Conservation (phyloP, 2,329 filamentous ascomycete genomes). For the Rhinocladiella similis region DNA sequence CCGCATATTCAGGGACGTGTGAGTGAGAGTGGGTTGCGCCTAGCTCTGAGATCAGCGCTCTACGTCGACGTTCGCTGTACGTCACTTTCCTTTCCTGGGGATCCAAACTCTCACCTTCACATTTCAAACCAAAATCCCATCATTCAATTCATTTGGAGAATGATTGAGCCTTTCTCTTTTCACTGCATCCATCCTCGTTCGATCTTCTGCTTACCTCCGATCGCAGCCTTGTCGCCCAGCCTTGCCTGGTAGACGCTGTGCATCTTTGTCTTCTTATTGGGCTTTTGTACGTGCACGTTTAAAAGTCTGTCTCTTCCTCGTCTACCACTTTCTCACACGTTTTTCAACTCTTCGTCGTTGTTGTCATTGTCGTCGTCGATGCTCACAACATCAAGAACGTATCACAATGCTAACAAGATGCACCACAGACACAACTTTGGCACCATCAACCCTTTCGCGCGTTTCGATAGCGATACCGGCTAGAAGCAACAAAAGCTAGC, state of each 20-base stretch:
- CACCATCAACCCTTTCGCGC: not conserved
- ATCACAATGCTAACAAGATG: conserved; percentile 12
- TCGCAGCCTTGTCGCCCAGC: not conserved
- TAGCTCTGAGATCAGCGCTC: conserved; percentile 2
- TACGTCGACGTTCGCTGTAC: conserved; percentile 16
- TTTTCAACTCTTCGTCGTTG: not conserved
- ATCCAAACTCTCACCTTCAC: not conserved
- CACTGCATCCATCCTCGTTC: conserved; percentile 2
- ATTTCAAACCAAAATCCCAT: conserved; percentile 4
- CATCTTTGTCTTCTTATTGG: not conserved
- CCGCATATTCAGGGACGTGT: not conserved
- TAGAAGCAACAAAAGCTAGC: too few relatives aligned
- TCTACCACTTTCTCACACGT: not conserved
- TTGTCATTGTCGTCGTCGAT: too few relatives aligned
- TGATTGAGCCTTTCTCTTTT: not conserved
- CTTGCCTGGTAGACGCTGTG: not conserved
- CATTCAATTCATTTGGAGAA: conserved; percentile 1
- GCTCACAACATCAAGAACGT: not conserved
- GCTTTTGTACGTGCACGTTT: not conserved
- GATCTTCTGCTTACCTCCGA: conserved; percentile 5
- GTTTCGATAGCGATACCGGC: too few relatives aligned
- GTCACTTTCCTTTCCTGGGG: conserved; percentile 17
- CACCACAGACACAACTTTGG: conserved; percentile 3
- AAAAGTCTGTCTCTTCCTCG: not conserved
- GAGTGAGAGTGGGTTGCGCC: not conserved